phyloP scores from a whole-genome alignment of 345 rosid species.

The Populus euphratica region DNA sequence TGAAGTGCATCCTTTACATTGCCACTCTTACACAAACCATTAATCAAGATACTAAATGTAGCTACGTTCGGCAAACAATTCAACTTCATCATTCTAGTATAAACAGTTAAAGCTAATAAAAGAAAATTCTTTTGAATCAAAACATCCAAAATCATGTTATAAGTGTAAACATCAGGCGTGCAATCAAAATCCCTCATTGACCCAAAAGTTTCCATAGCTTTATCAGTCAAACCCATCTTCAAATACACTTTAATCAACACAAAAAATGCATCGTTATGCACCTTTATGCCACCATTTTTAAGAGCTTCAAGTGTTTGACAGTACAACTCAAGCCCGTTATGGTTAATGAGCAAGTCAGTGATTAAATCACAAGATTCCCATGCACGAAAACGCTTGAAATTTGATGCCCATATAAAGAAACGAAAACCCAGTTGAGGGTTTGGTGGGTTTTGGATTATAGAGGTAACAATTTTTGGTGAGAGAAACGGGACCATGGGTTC shows the following conservation, averaged over 20 bases:
- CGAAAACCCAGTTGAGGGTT: constrained; percentile 53
- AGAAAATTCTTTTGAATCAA: constrained; percentile 38
- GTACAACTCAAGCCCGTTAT: constrained; percentile 48
- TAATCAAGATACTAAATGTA: constrained; percentile 62
- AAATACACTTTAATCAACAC: constrained; percentile 58
- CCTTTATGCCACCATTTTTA: constrained; percentile 28
- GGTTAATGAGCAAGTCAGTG: constrained; percentile 42
- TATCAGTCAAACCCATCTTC: constrained; percentile 50
- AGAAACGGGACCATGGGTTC: constrained; percentile 57
- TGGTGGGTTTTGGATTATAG: constrained; percentile 42
- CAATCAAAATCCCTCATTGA: constrained; percentile 68
- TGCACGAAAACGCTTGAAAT: constrained; percentile 45
- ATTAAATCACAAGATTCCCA: constrained; percentile 28
- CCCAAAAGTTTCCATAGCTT: constrained; percentile 70
- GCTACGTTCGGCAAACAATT: constrained; percentile 48
- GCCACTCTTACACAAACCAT: constrained; percentile 55
- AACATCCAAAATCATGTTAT: constrained; percentile 48
- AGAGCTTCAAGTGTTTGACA: constrained; percentile 62
- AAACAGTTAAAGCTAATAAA: constrained; percentile 59
- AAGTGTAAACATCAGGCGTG: constrained; percentile 59
- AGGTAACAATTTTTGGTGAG: constrained; percentile 38
- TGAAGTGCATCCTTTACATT: constrained; percentile 51
- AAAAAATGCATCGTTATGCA: constrained; percentile 47
- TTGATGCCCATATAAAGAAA: constrained; percentile 75
- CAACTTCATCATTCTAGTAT: constrained; percentile 60